These are phyloP conservation scores for Juglanconis sp. DNA, from an alignment of 2,329 filamentous ascomycete species.

Conservation along the genomic window DNA sequence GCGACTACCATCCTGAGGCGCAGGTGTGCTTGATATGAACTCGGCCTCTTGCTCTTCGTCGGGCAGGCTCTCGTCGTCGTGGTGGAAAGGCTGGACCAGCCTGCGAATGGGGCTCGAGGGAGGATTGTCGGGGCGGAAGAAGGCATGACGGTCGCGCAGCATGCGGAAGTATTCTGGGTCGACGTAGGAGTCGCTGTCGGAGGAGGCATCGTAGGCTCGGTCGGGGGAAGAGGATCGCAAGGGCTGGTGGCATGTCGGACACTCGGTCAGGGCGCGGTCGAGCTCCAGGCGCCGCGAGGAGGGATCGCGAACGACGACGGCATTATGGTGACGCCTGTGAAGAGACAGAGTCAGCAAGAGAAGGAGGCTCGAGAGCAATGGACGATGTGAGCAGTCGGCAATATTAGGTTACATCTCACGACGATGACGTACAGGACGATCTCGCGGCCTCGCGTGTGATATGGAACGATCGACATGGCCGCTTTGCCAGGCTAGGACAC, in stretches of 20 bases:
- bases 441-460: slow-evolving; percentile 69
- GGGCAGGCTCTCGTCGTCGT: slow-evolving; percentile 25
- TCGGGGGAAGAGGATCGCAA: slow-evolving; percentile 51
- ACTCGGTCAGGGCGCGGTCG: slow-evolving; percentile 66
- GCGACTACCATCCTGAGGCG: slow-evolving; percentile 53
- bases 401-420: slow-evolving; percentile 10
- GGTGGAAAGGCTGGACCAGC: slow-evolving; percentile 43
- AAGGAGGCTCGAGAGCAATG: not conserved
- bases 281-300: slow-evolving; percentile 82
- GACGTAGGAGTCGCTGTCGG: slow-evolving; percentile 65
- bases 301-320: slow-evolving; percentile 87
- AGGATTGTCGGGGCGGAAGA: slow-evolving; percentile 41
- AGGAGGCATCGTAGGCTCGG: slow-evolving; percentile 44
- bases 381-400: not conserved
- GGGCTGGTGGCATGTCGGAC: slow-evolving; percentile 86
- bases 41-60: slow-evolving; percentile 36
- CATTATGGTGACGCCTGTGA: slow-evolving; percentile 81
- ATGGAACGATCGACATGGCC: slow-evolving; percentile 69
- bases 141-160: slow-evolving; percentile 59
- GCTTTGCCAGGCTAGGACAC: slow-evolving; percentile 14
- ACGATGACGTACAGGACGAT: slow-evolving; percentile 68
- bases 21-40: slow-evolving; percentile 52
- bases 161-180: slow-evolving; percentile 94
- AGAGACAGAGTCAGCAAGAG: not conserved
- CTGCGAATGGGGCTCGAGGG: slow-evolving; percentile 54